phyloP scores from a whole-genome alignment of 129 eudicot species.

The Artemisia argyi region DNA sequence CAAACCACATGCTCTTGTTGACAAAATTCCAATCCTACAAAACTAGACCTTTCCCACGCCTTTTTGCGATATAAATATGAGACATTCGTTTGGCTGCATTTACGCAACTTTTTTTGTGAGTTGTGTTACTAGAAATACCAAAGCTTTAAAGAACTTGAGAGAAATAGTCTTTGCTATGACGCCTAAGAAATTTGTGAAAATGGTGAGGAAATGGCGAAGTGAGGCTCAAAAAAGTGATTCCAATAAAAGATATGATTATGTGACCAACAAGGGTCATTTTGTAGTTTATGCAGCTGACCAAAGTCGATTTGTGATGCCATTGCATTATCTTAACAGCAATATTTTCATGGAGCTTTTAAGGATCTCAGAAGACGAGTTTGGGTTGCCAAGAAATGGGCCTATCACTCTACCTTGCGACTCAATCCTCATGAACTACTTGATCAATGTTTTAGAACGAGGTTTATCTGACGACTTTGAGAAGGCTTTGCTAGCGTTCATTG shows the following conservation, averaged over 20 bases:
- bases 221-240: conserved; percentile 18
- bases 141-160: not conserved
- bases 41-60: not conserved
- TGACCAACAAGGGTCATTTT: conserved; percentile 52
- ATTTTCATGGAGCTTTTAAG: conserved; percentile 55
- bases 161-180: not conserved
- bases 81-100: not conserved
- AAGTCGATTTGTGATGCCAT: conserved; percentile 53
- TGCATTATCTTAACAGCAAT: conserved; percentile 45
- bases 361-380: conserved; percentile 61
- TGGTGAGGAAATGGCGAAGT: conserved; percentile 41
- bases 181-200: conserved; percentile 40
- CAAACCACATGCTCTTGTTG: conserved; percentile 36
- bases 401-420: conserved; percentile 50
- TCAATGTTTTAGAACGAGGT: conserved; percentile 29
- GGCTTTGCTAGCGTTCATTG: conserved; percentile 19
- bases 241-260: conserved; percentile 7
- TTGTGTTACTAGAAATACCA: not conserved
- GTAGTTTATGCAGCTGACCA: conserved; percentile 53
- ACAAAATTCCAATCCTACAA: conserved; percentile 24
- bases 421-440: conserved; percentile 31
- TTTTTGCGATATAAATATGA: conserved; percentile 19
- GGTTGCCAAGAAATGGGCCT: conserved; percentile 40
- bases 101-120: not conserved
- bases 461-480: conserved; percentile 29